Conservation (phyloP, 2,329 filamentous ascomycete species). For the Ascochyta koolunga region DNA sequence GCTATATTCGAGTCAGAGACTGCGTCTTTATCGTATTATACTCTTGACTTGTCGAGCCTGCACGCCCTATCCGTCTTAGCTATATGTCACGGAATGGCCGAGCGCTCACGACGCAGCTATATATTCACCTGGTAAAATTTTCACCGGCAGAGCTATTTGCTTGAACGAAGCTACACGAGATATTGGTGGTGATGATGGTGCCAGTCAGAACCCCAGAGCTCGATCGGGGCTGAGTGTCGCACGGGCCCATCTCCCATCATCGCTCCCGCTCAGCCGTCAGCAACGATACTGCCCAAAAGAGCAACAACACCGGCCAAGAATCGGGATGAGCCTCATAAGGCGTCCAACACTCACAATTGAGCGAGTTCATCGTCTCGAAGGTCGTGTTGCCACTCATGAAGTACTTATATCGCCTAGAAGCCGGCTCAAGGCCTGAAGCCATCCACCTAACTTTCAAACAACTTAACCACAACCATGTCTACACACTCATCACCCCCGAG, state of each 20-base stretch:
- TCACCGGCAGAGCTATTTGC: not conserved
- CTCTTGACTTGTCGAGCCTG: no score
- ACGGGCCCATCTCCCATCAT: constrained; percentile 8
- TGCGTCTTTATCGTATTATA: not conserved
- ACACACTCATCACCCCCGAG: not conserved
- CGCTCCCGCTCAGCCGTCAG: not conserved
- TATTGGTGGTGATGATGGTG: not conserved
- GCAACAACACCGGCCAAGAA: constrained; percentile 8
- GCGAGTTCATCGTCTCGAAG: not conserved
- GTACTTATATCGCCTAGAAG: not conserved
- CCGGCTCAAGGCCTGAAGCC: not conserved
- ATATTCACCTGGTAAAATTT: not conserved
- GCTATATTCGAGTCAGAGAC: no score
- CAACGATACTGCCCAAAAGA: constrained; percentile 1
- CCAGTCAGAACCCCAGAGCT: not conserved
- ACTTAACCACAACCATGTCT: not conserved
- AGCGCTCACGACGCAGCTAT: not conserved
- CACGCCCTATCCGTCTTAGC: not conserved
- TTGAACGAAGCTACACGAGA: not conserved
- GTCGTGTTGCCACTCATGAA: not conserved
- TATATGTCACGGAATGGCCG: not conserved
- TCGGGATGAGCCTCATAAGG: not conserved
- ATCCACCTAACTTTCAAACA: not conserved
- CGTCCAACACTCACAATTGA: not conserved
- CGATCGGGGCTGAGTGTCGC: not conserved